Conservation (phyloP, 2,329 filamentous ascomycete genomes). For the Botrytis hyacinthi region DNA sequence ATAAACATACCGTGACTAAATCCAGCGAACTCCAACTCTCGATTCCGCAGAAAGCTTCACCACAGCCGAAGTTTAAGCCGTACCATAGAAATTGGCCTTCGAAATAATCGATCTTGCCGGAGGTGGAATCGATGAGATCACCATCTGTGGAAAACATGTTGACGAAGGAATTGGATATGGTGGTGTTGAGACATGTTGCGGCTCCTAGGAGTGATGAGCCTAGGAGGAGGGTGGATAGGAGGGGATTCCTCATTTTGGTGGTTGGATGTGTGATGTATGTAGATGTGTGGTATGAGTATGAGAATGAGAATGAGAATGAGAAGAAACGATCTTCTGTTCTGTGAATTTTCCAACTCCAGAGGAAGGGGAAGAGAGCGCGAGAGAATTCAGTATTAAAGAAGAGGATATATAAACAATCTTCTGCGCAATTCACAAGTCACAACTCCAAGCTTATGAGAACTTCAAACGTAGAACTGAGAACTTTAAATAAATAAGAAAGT, state of each 20-base stretch:
- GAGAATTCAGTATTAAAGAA: background rate
- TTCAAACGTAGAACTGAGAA: background rate
- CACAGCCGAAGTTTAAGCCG: conserved; percentile 28
- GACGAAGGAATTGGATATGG: conserved; percentile 2
- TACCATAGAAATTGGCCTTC: conserved; percentile 32
- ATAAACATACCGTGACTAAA: conserved; percentile 9
- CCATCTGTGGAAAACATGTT: conserved; percentile 32
- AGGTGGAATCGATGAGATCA: conserved; percentile 31
- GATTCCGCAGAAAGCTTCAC: conserved; percentile 30
- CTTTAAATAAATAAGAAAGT: too few relatives aligned
- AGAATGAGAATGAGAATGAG: background rate
- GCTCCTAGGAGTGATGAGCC: background rate
- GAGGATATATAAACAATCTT: background rate
- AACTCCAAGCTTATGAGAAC: background rate
- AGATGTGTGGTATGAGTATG: background rate
- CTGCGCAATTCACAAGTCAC: background rate
- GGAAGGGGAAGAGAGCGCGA: background rate
- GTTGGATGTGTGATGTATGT: background rate
- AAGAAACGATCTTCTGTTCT: background rate
- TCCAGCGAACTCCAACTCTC: conserved; percentile 18
- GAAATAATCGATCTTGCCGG: conserved; percentile 33
- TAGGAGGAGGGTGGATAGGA: background rate
- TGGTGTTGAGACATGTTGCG: conserved; percentile 9
- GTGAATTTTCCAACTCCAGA: background rate
- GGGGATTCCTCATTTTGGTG: background rate